Percentiles rank a stretch among this genome's conserved stretches.
phyloP scores from a whole-genome alignment of 176 grass and related monocot genomes.

The Oryza glaberrima region DNA sequence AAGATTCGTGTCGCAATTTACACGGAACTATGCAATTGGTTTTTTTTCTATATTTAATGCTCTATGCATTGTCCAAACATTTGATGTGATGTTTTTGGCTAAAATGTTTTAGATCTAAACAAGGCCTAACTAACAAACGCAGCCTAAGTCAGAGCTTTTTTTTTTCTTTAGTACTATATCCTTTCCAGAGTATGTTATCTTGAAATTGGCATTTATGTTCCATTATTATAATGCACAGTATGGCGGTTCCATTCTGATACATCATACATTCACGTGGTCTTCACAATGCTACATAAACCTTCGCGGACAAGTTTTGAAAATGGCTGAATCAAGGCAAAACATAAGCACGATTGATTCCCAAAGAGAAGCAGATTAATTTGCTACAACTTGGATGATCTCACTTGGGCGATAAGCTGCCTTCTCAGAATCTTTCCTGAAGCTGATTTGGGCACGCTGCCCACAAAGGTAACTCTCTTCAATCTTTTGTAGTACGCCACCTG shows the following conservation, averaged over 20 bases:
- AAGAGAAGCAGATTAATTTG: neutral
- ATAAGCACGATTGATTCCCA: neutral
- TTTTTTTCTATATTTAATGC: no score
- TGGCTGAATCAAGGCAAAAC: neutral
- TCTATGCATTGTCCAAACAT: no score
- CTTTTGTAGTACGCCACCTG: slow-evolving; percentile 86
- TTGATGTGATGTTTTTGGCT: no score
- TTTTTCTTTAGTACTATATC: no score
- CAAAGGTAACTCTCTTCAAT: slow-evolving; percentile 77
- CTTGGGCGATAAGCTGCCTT: slow-evolving; percentile 77
- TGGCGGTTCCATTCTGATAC: neutral
- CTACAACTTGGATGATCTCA: slow-evolving; percentile 83
- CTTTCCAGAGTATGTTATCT: no score
- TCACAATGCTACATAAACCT: slow-evolving; percentile 1
- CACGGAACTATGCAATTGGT: no score
- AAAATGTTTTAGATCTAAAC: no score
- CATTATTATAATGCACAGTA: no score
- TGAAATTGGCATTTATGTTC: no score
- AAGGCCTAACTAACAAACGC: no score
- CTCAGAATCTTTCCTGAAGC: slow-evolving; percentile 79
- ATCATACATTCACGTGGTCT: neutral
- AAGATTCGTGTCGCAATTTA: no score
- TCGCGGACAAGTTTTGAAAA: neutral
- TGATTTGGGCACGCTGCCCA: slow-evolving; percentile 77
- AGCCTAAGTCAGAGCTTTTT: no score